Conservation (phyloP, 202 grass and related monocot genomes). For the Elaeis oleifera region DNA sequence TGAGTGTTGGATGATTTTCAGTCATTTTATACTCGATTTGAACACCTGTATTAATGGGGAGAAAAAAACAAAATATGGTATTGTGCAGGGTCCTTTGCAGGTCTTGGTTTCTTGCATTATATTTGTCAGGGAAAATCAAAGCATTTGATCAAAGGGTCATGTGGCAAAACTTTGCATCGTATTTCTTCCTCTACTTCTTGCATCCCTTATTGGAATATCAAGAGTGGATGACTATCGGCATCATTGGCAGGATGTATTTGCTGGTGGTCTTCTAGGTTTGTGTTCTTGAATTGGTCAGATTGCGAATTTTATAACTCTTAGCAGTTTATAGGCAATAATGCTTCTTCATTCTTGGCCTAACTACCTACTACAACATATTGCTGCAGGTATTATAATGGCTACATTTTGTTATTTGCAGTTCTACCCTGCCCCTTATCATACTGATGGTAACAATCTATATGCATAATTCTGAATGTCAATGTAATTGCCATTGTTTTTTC, state of each 20-base stretch:
- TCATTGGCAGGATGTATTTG: slow-evolving; percentile 81
- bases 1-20: no score
- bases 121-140: slow-evolving; percentile 68
- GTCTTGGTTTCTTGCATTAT: slow-evolving; percentile 69
- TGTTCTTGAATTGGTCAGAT: neutral
- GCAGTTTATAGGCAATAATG: no score
- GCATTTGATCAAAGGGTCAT: slow-evolving; percentile 52
- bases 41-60: no score
- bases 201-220: slow-evolving; percentile 67
- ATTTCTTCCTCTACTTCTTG: slow-evolving; percentile 62
- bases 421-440: slow-evolving; percentile 55
- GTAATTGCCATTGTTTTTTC: no score
- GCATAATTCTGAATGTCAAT: no score
- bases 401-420: slow-evolving; percentile 50
- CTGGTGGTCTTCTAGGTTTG: slow-evolving; percentile 53
- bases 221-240: slow-evolving; percentile 70
- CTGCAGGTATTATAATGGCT: no score
- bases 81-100: slow-evolving; percentile 64
- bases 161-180: slow-evolving; percentile 76
- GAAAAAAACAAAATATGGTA: no score
- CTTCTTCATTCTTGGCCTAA: no score
- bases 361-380: no score
- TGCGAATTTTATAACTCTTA: no score
- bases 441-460: slow-evolving; percentile 38
- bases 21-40: no score